Base-by-base conservation (phyloP, 108 stramenopile genomes). In the Conticribra guillardii region DNA sequence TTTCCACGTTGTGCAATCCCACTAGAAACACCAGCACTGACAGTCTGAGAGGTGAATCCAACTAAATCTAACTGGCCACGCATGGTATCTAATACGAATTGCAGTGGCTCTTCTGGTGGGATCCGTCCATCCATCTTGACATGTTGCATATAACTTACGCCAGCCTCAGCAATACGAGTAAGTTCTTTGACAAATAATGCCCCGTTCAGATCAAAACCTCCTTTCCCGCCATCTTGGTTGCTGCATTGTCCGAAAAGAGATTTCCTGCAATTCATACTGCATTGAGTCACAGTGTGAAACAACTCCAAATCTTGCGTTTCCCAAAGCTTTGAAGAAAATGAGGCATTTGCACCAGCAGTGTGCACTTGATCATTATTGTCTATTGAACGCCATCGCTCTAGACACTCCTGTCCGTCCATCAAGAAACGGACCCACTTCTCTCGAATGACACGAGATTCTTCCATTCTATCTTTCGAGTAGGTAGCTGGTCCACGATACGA, bases 401-500 rank as follows among this genome's bases (percentile, higher is more conserved):
- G 37, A 77, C 87, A 85, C 29, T 67, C 41, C 74, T 87, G 81
- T 27, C 84, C 93, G 19, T 85, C 87, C 8, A 85, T 52, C 46
- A 94, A 74, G 58, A 90, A 91, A 7, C 75, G 64, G 3, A 91
- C 33, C 44, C 91, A 69, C 64, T 86, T 84, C 54, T 73, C 61
- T 51, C 93, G 79, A 29, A 87, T 49, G 0, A 59, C 55, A 23
- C 81, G 75, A 4, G 93, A 87, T 51, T 91, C 84, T 2, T 78
- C 74, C 62, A 94, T 79, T n/a, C 83, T 60, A 30, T 75, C 71
- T 18, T 61, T 58, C 1, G 87, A 83, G 58, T 84, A 95, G 4
- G 89, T 89, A 0, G 88, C 87, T 31, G 89, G 86, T 31, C 89
- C 87, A 7, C 91, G 77, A 66, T 95, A 95, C 11, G 84, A 81